phyloP scores from a whole-genome alignment of 352 stramenopile genomes.

The Globisporangium rhizosaccharum region DNA sequence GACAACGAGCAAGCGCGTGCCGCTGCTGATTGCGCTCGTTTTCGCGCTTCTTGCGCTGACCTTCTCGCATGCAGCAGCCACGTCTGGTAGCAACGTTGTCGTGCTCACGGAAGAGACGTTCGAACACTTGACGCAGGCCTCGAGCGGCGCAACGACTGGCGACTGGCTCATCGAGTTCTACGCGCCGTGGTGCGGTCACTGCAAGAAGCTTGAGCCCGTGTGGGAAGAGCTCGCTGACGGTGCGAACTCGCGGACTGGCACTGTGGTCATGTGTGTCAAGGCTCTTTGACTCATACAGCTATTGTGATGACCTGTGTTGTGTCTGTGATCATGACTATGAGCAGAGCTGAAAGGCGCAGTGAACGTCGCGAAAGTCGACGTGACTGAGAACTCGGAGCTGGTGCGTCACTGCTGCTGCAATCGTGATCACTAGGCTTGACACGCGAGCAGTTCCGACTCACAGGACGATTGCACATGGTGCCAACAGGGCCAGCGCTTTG shows the following conservation, averaged over 20 bases:
- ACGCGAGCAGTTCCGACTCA: background rate
- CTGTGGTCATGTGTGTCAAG: background rate
- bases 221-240: slow-evolving; percentile 78
- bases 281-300: background rate
- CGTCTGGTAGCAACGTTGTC: slow-evolving; percentile 38
- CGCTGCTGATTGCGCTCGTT: slow-evolving; percentile 8
- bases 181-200: slow-evolving; percentile 70
- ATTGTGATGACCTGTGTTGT: slow-evolving; percentile 12
- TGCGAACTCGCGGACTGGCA: slow-evolving; percentile 4
- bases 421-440: background rate
- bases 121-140: slow-evolving; percentile 87
- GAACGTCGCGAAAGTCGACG: slow-evolving; percentile 90
- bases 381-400: slow-evolving; percentile 65
- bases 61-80: slow-evolving; percentile 3
- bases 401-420: slow-evolving; percentile 8
- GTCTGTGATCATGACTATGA: background rate
- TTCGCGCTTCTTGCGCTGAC: slow-evolving; percentile 22
- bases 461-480: background rate
- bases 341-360: slow-evolving; percentile 76
- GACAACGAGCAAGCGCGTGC: background rate
- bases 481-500: slow-evolving; percentile 68
- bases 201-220: slow-evolving; percentile 48
- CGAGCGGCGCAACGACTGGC: slow-evolving; percentile 87
- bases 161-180: slow-evolving; percentile 89
- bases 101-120: slow-evolving; percentile 73